phyloP scores from a whole-genome alignment of 2,329 filamentous ascomycete genomes.

The Fusarium dlaminii region DNA sequence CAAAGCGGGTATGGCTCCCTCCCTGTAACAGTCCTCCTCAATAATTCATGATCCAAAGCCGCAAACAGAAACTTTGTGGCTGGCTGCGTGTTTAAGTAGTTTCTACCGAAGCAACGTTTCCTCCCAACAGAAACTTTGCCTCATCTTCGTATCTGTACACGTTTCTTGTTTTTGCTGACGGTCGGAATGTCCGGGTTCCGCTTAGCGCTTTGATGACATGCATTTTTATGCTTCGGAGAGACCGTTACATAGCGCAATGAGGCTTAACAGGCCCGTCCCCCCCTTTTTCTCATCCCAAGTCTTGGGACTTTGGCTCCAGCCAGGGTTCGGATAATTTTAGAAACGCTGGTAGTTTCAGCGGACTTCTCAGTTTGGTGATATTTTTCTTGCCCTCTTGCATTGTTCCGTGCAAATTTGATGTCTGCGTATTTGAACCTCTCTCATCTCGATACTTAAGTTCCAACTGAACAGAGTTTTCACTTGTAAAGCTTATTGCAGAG shows the following conservation, averaged over 20 bases:
- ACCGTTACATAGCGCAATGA: slow-evolving; percentile 23
- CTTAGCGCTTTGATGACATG: slow-evolving; percentile 18
- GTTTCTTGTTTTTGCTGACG: not conserved
- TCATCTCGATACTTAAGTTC: not conserved
- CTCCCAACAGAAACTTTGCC: not conserved
- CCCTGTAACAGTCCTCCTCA: not conserved
- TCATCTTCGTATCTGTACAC: not conserved
- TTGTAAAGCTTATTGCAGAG: slow-evolving; percentile 9
- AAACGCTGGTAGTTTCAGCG: not conserved
- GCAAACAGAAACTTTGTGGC: not conserved
- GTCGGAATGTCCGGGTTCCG: slow-evolving; percentile 4
- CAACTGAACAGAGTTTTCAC: not conserved
- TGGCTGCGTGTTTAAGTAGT: not conserved
- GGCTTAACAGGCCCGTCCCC: slow-evolving; percentile 13
- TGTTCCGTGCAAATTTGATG: not conserved
- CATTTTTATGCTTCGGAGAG: slow-evolving; percentile 3
- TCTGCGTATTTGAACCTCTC: not conserved
- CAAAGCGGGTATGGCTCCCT: not conserved
- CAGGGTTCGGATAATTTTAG: slow-evolving; percentile 2
- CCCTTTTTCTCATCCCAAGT: slow-evolving; percentile 7
- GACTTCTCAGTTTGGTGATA: not conserved
- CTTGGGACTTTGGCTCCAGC: not conserved
- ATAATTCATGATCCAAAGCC: not conserved
- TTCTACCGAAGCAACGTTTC: not conserved
- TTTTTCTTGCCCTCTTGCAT: not conserved